These are phyloP conservation scores for Cytospora paraplurivora DNA, from an alignment of 2,329 filamentous ascomycete genomes.

Conservation along the genomic window DNA sequence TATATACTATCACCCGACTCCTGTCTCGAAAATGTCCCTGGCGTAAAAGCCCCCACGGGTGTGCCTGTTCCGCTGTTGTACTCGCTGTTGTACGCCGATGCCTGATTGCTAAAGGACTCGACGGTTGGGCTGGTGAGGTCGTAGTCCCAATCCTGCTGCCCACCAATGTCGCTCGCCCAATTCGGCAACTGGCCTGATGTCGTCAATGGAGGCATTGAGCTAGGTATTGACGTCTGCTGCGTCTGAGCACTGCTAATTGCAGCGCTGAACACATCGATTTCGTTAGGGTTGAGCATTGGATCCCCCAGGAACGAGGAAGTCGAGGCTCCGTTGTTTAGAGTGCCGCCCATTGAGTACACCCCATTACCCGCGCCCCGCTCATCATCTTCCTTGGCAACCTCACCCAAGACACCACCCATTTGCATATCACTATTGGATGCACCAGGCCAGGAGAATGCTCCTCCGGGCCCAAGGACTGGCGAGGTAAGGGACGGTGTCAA, in stretches of 20 bases:
- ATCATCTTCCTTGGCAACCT: conserved; percentile 26
- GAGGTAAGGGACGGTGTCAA: conserved; percentile 38
- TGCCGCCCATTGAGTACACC: conserved; percentile 18
- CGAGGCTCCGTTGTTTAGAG: neutral
- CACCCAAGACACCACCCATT: conserved; percentile 22
- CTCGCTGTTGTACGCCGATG: conserved; percentile 22
- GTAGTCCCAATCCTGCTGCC: conserved; percentile 27
- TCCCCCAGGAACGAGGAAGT: conserved; percentile 20
- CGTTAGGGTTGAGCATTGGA: conserved; percentile 20
- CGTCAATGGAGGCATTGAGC: conserved; percentile 20
- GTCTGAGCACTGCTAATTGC: conserved; percentile 11
- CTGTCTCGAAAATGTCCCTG: conserved; percentile 23
- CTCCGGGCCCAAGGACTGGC: conserved; percentile 26
- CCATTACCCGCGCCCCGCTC: conserved; percentile 16
- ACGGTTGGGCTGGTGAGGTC: conserved; percentile 25
- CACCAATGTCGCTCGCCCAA: conserved; percentile 20
- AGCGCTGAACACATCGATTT: conserved; percentile 9
- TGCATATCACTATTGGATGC: conserved; percentile 2
- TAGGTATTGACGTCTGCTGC: conserved; percentile 7
- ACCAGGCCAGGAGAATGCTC: conserved; percentile 10
- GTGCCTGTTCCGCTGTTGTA: conserved; percentile 26
- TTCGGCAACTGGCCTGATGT: conserved; percentile 11
- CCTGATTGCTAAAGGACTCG: conserved; percentile 24
- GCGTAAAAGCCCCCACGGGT: conserved; percentile 15
- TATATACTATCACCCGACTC: conserved; percentile 21